These are phyloP conservation scores for Adansonia grandidieri DNA, from an alignment of 441 rosid species.

Conservation along the genomic window DNA sequence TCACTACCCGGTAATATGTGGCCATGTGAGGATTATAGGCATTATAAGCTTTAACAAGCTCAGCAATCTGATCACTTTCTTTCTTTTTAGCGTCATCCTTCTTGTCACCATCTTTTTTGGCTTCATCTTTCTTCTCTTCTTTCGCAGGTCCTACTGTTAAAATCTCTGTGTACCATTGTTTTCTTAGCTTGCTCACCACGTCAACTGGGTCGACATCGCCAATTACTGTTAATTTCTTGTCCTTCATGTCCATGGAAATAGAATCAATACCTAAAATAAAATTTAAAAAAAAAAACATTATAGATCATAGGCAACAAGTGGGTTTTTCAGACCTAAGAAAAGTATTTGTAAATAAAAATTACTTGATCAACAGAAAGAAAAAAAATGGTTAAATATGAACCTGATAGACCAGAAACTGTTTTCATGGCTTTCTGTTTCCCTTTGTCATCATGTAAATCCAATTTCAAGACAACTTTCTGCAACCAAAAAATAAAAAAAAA, in stretches of 20 bases:
- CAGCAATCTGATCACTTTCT: conserved; percentile 36
- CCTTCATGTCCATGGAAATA: conserved; percentile 57
- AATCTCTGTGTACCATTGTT: conserved; percentile 44
- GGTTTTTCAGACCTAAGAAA: too few species aligned
- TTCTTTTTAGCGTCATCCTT: conserved; percentile 39
- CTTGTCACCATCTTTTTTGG: conserved; percentile 33
- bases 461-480: conserved; percentile 61
- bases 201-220: conserved; percentile 56
- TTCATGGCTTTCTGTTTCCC: conserved; percentile 61
- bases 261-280: conserved; percentile 56
- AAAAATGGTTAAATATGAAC: conserved; percentile 23
- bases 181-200: conserved; percentile 51
- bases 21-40: conserved; percentile 37
- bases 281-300: not conserved
- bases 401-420: conserved; percentile 49
- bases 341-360: not conserved
- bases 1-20: conserved; percentile 36
- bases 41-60: conserved; percentile 31
- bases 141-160: conserved; percentile 54
- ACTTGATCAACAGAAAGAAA: not conserved
- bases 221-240: conserved; percentile 54
- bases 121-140: conserved; percentile 54
- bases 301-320: not conserved
- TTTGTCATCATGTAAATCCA: conserved; percentile 55
- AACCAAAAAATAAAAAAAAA: not conserved